phyloP scores from a whole-genome alignment of 2,329 filamentous ascomycete species.

The Cladophialophora chaetospira region DNA sequence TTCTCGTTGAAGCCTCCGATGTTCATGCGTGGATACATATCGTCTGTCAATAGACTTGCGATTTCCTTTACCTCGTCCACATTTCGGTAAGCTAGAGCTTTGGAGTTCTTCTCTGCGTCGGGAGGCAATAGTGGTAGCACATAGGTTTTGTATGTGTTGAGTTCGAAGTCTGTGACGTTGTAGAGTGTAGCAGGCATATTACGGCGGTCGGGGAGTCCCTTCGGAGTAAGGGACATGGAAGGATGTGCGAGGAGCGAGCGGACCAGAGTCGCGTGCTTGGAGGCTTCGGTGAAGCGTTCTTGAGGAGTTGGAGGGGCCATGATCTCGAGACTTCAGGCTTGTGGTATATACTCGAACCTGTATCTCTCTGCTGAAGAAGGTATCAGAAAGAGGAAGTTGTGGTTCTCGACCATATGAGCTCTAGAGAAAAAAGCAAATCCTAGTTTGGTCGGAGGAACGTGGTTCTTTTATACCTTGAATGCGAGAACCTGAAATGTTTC shows the following conservation, averaged over 20 bases:
- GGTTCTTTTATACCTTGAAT: no score
- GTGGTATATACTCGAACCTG: no score
- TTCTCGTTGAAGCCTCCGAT: slow-evolving; percentile 14
- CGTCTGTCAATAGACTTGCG: slow-evolving; percentile 11
- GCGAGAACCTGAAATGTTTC: no score
- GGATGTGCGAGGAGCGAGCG: slow-evolving; percentile 19
- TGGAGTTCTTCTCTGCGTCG: slow-evolving; percentile 12
- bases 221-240: not conserved
- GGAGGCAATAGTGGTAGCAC: slow-evolving; percentile 18
- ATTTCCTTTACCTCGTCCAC: slow-evolving; percentile 10
- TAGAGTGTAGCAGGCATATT: slow-evolving; percentile 19
- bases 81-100: slow-evolving; percentile 1
- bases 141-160: slow-evolving; percentile 18
- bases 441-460: no score
- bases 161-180: slow-evolving; percentile 19
- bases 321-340: not conserved
- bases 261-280: slow-evolving; percentile 19
- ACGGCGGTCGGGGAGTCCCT: slow-evolving; percentile 8
- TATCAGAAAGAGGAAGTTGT: no score
- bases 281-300: slow-evolving; percentile 18
- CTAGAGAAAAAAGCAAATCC: no score
- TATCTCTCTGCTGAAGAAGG: no score
- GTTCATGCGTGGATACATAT: slow-evolving; percentile 20
- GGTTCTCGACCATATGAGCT: no score
- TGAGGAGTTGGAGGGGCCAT: slow-evolving; percentile 13